Evolutionary conservation across 345 rosid species (phyloP).

Genomic region (Acer campestre): DNA sequence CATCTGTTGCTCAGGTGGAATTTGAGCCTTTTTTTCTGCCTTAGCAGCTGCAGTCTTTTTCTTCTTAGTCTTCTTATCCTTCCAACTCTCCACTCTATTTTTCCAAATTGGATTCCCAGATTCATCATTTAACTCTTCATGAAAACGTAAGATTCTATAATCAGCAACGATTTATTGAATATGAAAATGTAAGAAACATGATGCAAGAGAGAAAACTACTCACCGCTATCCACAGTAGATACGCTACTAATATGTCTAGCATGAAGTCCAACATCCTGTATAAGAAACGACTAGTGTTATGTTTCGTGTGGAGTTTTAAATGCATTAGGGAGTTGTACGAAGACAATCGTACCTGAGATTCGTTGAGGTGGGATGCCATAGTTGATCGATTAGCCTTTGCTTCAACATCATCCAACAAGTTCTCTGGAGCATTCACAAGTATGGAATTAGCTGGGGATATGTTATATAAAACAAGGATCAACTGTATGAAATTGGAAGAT

Average conservation of each 20-base stretch:
- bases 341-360: slow-evolving; percentile 52
- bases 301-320: neutral
- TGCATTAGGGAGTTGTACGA: neutral
- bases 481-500: neutral
- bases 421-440: slow-evolving; percentile 42
- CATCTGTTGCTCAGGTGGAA: slow-evolving; percentile 89
- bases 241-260: slow-evolving; percentile 91
- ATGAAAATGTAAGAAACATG: slow-evolving; percentile 1
- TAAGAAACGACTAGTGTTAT: neutral
- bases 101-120: slow-evolving; percentile 95
- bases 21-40: slow-evolving; percentile 58
- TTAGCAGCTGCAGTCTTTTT: slow-evolving; percentile 57
- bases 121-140: slow-evolving; percentile 78
- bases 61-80: slow-evolving; percentile 87
- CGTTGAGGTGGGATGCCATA: slow-evolving; percentile 46
- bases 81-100: slow-evolving; percentile 97
- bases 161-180: slow-evolving; percentile 6
- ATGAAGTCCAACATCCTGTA: slow-evolving; percentile 80
- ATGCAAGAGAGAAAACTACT: slow-evolving; percentile 19
- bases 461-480: neutral
- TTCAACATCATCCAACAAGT: slow-evolving; percentile 56
- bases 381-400: slow-evolving; percentile 46
- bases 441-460: slow-evolving; percentile 2
- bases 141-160: slow-evolving; percentile 14
- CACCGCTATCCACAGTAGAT: slow-evolving; percentile 93